Conservation (phyloP, 768 basidiomycete species). For the Trametes villosa region DNA sequence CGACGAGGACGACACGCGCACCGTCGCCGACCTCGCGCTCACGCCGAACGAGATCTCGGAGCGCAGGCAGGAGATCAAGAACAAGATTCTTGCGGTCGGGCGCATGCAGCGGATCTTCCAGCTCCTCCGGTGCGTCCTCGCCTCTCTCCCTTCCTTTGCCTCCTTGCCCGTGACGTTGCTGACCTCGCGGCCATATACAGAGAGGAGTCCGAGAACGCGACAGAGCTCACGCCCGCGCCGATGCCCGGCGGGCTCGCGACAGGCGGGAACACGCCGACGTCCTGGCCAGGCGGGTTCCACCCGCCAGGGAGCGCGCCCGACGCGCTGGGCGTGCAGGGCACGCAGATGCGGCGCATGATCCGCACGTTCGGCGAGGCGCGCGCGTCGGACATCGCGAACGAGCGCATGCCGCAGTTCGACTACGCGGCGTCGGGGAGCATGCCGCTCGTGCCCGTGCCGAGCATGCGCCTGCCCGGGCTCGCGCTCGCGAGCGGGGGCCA, state of each 20-base stretch:
- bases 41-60: slow-evolving; percentile 50
- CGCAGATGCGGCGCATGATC: slow-evolving; percentile 63
- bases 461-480: slow-evolving; percentile 51
- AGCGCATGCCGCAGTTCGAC: slow-evolving; percentile 68
- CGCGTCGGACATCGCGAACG: slow-evolving; percentile 72
- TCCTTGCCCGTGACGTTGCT: not conserved
- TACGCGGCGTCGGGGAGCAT: slow-evolving; percentile 32
- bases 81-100: slow-evolving; percentile 92
- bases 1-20: slow-evolving; percentile 28
- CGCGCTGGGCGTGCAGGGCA: slow-evolving; percentile 64
- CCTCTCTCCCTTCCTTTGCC: not conserved
- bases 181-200: slow-evolving; percentile 42
- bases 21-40: slow-evolving; percentile 31
- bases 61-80: slow-evolving; percentile 82
- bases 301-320: slow-evolving; percentile 40
- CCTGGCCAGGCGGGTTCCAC: slow-evolving; percentile 34
- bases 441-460: slow-evolving; percentile 62
- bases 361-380: slow-evolving; percentile 82
- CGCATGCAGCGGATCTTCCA: slow-evolving; percentile 91
- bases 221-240: slow-evolving; percentile 52
- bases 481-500: slow-evolving; percentile 22
- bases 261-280: slow-evolving; percentile 27
- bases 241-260: slow-evolving; percentile 12
- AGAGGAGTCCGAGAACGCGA: slow-evolving; percentile 79
- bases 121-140: slow-evolving; percentile 71